Percentiles rank a stretch among this genome's conserved stretches.
These are phyloP conservation scores for Aspergillus nomiae DNA, from an alignment of 2,329 filamentous ascomycete species.

Conservation along the genomic window DNA sequence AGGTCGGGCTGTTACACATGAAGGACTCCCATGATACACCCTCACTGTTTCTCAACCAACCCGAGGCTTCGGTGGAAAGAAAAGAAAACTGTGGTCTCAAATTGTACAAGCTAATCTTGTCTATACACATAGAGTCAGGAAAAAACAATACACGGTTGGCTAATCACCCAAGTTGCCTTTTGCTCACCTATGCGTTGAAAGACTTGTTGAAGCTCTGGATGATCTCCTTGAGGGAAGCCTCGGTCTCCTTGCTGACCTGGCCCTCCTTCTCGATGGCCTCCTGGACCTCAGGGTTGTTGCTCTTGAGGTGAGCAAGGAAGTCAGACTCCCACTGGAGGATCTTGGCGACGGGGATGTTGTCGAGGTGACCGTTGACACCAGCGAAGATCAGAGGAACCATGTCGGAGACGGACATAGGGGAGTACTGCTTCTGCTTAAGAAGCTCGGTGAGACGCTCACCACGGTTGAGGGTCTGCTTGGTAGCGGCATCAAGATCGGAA, in stretches of 20 bases:
- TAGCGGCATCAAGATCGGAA: slow-evolving; percentile 97
- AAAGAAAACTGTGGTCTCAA: slow-evolving; percentile 46
- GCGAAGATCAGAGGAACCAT: slow-evolving; percentile 99
- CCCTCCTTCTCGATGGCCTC: slow-evolving; percentile 93
- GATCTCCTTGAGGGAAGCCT: slow-evolving; percentile 64
- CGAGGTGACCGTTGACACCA: slow-evolving; percentile 96
- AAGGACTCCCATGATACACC: slow-evolving; percentile 20
- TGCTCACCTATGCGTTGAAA: slow-evolving; percentile 62
- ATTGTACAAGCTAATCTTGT: slow-evolving; percentile 50
- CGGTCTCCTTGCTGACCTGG: slow-evolving; percentile 90
- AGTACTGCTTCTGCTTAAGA: slow-evolving; percentile 99
- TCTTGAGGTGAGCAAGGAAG: slow-evolving; percentile 89
- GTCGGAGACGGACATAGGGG: slow-evolving; percentile 97
- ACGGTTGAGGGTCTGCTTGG: slow-evolving; percentile 97
- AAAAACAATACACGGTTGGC: slow-evolving; percentile 40
- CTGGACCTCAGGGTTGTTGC: slow-evolving; percentile 82
- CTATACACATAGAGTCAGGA: slow-evolving; percentile 46
- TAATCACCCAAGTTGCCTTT: slow-evolving; percentile 34
- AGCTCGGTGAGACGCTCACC: slow-evolving; percentile 99
- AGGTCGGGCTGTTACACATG: slow-evolving; percentile 22
- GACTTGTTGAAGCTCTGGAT: slow-evolving; percentile 86
- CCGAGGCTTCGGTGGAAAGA: slow-evolving; percentile 29
- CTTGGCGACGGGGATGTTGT: slow-evolving; percentile 85
- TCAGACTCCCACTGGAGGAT: slow-evolving; percentile 92
- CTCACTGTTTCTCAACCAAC: slow-evolving; percentile 16